Base-by-base conservation (phyloP, 2,329 filamentous ascomycete species). In the Cladosporium halotolerans region DNA sequence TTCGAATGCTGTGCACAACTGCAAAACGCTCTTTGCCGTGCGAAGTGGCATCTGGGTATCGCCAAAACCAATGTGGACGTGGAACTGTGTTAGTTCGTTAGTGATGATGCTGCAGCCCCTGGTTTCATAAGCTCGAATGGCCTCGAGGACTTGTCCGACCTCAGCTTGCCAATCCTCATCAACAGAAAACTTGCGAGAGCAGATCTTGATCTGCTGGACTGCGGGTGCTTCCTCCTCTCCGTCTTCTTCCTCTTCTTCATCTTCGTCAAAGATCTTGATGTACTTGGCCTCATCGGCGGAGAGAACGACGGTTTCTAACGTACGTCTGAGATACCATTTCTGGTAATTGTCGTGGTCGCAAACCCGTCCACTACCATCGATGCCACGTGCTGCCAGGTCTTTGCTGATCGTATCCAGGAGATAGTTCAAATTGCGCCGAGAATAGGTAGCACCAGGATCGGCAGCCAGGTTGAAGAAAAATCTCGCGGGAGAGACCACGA, bases 31-130 rank as follows among this genome's bases (percentile, higher is more conserved):
- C 47, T 62, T 62, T 3, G 55, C 57, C 1, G 54, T 54, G 9
- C 45, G 33, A 7, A 63, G 36, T 5, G 60, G 53, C 14, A 61
- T 50, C 9, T 16, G 9, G 18, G 23, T 4, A 8, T 34, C 16
- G 31, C 42, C 45, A 23, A 52, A 41, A 19, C 56, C 61, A 13
- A 63, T 47, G 48, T 62, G 61, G 3, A 63, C 52, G 47, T 62
- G 61, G 33, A 62, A 31, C 11, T 58, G 56, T 28, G 57, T 59
- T 3, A 46, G 45, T 1, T 18, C 14, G 38, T 63, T 62, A 9
- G 57, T 58, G 8, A 61, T 13, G 44, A 60, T 56, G 9, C 52
- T 36, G 11, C 53, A 54, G 9, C 51, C 57, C 7, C 16, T 4
- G 1, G 11, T 7, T 38, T 57, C 47, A 34, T 60, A 47, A 1